Conservation (phyloP, 2,329 filamentous ascomycete genomes). For the Rhynchosporium agropyri region DNA sequence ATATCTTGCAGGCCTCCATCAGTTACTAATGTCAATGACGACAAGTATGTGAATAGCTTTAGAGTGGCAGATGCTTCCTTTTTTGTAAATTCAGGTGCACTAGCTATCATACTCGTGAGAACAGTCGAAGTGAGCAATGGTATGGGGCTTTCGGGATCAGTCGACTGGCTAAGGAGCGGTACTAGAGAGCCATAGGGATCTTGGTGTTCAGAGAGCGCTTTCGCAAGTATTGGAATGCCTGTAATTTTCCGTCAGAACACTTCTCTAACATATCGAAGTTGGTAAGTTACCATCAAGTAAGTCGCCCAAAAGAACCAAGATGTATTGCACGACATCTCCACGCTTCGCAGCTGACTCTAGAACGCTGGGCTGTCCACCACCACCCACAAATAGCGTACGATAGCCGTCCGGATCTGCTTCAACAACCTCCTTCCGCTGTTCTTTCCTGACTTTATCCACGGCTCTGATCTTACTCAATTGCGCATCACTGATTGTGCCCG, state of each 20-base stretch:
- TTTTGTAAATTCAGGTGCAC: slow-evolving; percentile 62
- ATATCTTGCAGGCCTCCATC: slow-evolving; percentile 95
- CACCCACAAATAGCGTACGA: slow-evolving; percentile 76
- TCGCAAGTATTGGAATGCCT: slow-evolving; percentile 81
- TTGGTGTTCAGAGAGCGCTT: slow-evolving; percentile 71
- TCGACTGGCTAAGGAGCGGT: slow-evolving; percentile 79
- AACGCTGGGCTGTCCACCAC: slow-evolving; percentile 68
- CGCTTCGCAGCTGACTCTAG: slow-evolving; percentile 84
- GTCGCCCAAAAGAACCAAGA: slow-evolving; percentile 86
- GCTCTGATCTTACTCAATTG: slow-evolving; percentile 95
- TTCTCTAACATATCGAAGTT: not conserved
- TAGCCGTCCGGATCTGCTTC: slow-evolving; percentile 81
- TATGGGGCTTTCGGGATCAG: slow-evolving; percentile 74
- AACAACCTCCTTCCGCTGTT: slow-evolving; percentile 81
- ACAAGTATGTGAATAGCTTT: slow-evolving; percentile 82
- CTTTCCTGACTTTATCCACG: slow-evolving; percentile 93
- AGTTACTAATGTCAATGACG: slow-evolving; percentile 77
- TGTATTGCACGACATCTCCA: slow-evolving; percentile 90
- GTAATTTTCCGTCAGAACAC: slow-evolving; percentile 19
- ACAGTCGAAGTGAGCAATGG: slow-evolving; percentile 89
- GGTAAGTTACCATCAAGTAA: slow-evolving; percentile 73
- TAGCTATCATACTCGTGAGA: slow-evolving; percentile 75
- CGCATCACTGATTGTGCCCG: slow-evolving; percentile 89
- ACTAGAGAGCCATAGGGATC: slow-evolving; percentile 84
- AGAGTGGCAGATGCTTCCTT: slow-evolving; percentile 70